A percentile compares a stretch with the other conserved stretches of the same genome.
phyloP scores from a whole-genome alignment of 352 stramenopile genomes.

The Poterioochromonas sp. region DNA sequence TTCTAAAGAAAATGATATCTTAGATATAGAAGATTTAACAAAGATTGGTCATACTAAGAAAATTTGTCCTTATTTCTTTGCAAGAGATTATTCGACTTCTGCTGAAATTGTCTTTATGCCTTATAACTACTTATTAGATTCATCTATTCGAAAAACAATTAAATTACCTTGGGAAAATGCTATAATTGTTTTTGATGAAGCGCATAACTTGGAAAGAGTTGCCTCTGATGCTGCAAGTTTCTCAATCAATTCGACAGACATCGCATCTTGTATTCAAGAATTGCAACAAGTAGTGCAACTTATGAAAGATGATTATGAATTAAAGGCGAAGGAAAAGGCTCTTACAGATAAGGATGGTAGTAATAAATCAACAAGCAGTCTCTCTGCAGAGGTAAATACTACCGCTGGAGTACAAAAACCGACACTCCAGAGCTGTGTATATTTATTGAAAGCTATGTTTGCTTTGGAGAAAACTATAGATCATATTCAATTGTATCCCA shows the following conservation, averaged over 20 bases:
- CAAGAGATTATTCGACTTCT: constrained; percentile 47
- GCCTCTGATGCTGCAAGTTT: constrained; percentile 87
- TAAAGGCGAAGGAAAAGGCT: neutral
- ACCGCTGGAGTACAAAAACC: neutral
- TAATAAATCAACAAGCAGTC: neutral
- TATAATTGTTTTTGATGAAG: constrained; percentile 99
- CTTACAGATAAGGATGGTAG: neutral
- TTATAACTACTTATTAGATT: constrained; percentile 99
- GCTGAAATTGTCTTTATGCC: constrained; percentile 84
- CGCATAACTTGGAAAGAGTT: constrained; percentile 90
- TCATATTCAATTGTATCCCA: neutral
- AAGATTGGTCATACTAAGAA: constrained; percentile 50
- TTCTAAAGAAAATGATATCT: constrained; percentile 70
- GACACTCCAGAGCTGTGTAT: neutral
- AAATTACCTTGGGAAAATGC: constrained; percentile 86
- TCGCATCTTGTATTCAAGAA: constrained; percentile 38
- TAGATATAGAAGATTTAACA: constrained; percentile 98
- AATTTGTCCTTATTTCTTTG: constrained; percentile 92
- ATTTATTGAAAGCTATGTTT: constrained; percentile 21
- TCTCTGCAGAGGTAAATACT: neutral
- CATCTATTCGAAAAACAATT: constrained; percentile 59
- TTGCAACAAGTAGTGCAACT: neutral
- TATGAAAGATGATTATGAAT: neutral
- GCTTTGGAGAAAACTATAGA: neutral
- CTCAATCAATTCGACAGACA: constrained; percentile 73